A percentile compares a stretch with the other conserved stretches of the same genome.
These are phyloP conservation scores for Mortierella sp. DNA, from an alignment of 371 early-diverging fungal species.

Conservation along the genomic window DNA sequence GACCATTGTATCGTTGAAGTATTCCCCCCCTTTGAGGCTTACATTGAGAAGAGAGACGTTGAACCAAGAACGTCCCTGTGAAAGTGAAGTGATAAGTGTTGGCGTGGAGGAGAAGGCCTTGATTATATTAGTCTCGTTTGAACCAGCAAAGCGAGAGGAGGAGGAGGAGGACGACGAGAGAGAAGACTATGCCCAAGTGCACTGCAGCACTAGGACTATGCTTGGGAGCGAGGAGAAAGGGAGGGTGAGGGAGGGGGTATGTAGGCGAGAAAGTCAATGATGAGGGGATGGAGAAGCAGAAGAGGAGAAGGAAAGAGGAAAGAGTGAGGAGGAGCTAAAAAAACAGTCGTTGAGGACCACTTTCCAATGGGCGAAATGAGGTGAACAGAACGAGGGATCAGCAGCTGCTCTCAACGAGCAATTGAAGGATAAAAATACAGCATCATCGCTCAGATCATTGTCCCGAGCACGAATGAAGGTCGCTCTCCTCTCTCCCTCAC, in stretches of 20 bases:
- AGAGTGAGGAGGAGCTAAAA: neutral
- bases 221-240: neutral
- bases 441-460: no score
- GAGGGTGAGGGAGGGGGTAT: slow-evolving; percentile 5
- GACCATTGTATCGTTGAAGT: neutral
- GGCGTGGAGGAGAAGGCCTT: no score
- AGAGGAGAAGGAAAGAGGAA: neutral
- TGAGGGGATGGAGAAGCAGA: slow-evolving; percentile 5
- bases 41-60: no score
- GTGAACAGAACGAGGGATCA: slow-evolving; percentile 1
- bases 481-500: neutral
- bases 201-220: neutral
- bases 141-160: slow-evolving; percentile 22
- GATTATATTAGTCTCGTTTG: slow-evolving; percentile 8
- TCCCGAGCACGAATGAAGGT: neutral
- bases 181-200: neutral
- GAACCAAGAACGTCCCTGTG: no score
- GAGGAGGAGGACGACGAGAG: neutral
- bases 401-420: no score
- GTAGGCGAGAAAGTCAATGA: slow-evolving; percentile 2
- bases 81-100: no score
- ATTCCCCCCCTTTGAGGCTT: neutral
- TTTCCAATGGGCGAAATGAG: neutral
- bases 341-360: neutral
- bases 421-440: no score